These are phyloP conservation scores for Jaltomata sinuosa DNA, from an alignment of 257 asterid species.

Conservation along the genomic window DNA sequence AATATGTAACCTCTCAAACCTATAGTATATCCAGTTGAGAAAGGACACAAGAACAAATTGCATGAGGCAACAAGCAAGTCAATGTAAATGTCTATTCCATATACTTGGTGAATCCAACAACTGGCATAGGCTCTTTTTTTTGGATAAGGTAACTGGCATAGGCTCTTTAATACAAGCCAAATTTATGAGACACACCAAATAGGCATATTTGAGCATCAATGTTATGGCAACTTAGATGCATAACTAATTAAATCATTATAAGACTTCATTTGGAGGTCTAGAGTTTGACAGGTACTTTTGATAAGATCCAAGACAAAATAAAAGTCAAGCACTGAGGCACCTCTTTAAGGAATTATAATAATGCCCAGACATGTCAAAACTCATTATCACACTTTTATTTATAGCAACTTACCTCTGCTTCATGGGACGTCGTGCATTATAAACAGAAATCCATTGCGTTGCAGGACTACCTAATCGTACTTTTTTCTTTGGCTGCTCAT, in stretches of 20 bases:
- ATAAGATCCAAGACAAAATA: background rate
- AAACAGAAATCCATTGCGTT: conserved; percentile 91
- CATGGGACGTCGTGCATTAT: conserved; percentile 95
- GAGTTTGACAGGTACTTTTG: background rate
- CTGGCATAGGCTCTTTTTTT: background rate
- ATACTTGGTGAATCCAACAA: background rate
- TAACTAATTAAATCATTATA: background rate
- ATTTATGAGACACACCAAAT: background rate
- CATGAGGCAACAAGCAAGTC: background rate
- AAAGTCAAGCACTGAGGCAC: background rate
- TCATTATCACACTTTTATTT: background rate
- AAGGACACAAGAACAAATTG: background rate
- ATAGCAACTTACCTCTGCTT: conserved; percentile 62
- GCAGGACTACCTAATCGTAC: conserved; percentile 95
- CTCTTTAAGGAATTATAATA: background rate
- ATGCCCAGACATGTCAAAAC: background rate
- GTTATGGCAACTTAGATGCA: background rate
- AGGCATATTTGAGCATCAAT: background rate
- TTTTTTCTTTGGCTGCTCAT: conserved; percentile 99
- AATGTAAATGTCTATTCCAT: background rate
- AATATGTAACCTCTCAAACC: background rate
- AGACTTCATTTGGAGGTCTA: background rate
- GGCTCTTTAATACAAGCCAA: background rate
- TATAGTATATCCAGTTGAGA: background rate
- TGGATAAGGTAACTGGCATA: background rate